Conservation (phyloP, 1,284 basidiomycete genomes). For the Trichosporon coremiiforme region DNA sequence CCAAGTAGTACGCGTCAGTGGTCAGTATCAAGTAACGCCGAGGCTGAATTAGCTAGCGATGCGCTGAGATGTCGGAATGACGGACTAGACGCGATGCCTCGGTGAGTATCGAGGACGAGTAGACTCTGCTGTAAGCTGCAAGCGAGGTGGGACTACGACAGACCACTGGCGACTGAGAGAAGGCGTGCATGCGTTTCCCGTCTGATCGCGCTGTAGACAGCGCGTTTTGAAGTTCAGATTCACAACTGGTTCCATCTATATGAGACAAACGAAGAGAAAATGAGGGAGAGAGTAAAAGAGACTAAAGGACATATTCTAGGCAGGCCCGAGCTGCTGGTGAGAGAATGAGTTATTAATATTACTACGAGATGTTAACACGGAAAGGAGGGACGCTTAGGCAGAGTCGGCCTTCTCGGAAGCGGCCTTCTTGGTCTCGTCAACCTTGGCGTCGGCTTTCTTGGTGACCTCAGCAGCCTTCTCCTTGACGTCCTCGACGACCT, state of each 20-base stretch:
- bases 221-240: background rate
- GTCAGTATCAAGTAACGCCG: too few species aligned
- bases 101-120: background rate
- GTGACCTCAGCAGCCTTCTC: slow-evolving; percentile 23
- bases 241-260: slow-evolving; percentile 16
- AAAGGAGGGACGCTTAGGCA: background rate
- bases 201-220: background rate
- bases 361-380: slow-evolving; percentile 1
- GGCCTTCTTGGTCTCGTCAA: slow-evolving; percentile 12
- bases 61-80: too few species aligned
- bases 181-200: background rate
- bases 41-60: too few species aligned
- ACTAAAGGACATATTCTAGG: background rate
- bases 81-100: too few species aligned
- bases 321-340: background rate
- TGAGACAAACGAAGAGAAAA: slow-evolving; percentile 7
- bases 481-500: slow-evolving; percentile 31
- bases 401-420: slow-evolving; percentile 1
- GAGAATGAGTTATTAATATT: background rate
- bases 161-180: background rate
- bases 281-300: background rate
- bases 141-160: background rate
- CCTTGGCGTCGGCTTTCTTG: slow-evolving; percentile 12
- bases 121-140: background rate
- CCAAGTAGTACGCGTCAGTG: too few species aligned